Evolutionary conservation across 768 basidiomycete genomes (phyloP).

Genomic region (Russula griseocarnosa): DNA sequence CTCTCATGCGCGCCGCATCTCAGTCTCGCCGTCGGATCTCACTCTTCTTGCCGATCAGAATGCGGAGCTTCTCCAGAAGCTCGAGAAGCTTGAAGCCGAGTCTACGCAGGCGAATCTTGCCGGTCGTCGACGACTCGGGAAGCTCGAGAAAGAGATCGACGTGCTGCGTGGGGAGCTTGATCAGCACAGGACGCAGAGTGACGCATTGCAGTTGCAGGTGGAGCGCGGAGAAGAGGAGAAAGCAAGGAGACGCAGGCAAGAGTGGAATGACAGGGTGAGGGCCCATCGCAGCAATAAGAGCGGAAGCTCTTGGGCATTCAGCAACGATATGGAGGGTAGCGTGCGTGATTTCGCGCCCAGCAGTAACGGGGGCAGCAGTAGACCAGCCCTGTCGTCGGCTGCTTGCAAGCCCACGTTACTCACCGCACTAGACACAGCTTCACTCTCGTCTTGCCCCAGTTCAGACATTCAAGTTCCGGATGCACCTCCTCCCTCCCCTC

Average conservation of each 20-base stretch:
- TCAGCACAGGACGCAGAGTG: slow-evolving; percentile 62
- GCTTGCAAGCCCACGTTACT: background rate
- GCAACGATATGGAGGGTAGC: slow-evolving; percentile 32
- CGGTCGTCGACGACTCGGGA: slow-evolving; percentile 64
- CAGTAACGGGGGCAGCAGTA: slow-evolving; percentile 39
- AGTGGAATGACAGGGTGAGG: slow-evolving; percentile 47
- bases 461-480: background rate
- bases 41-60: slow-evolving; percentile 77
- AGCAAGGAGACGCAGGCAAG: slow-evolving; percentile 40
- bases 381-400: background rate
- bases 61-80: slow-evolving; percentile 67
- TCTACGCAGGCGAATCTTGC: slow-evolving; percentile 59
- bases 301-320: slow-evolving; percentile 30
- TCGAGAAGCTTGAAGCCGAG: slow-evolving; percentile 73
- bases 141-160: slow-evolving; percentile 77
- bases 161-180: slow-evolving; percentile 72
- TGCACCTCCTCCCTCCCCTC: slow-evolving; percentile 27
- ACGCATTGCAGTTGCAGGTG: slow-evolving; percentile 66
- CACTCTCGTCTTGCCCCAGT: background rate
- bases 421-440: slow-evolving; percentile 5
- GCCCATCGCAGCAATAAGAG: slow-evolving; percentile 43
- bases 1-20: slow-evolving; percentile 45
- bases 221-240: slow-evolving; percentile 39
- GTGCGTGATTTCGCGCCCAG: slow-evolving; percentile 62
- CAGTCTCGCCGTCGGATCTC: slow-evolving; percentile 65